A percentile compares a stretch with the other conserved stretches of the same genome.
Conservation (phyloP, 2,329 filamentous ascomycete genomes). For the Penicillium sp. region DNA sequence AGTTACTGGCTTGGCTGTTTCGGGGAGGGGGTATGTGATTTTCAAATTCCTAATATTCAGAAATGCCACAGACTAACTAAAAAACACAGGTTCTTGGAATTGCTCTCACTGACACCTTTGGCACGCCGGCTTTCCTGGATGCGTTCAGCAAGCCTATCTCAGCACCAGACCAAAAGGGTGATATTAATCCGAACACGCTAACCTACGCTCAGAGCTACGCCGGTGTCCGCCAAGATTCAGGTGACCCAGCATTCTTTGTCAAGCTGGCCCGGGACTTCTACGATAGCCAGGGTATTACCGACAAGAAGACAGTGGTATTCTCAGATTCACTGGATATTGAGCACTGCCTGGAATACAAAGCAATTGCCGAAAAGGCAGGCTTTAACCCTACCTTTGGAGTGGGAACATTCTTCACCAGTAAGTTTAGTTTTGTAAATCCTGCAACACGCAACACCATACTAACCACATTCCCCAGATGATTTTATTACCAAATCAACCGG, state of each 20-base stretch:
- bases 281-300: slow-evolving; percentile 68
- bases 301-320: slow-evolving; percentile 87
- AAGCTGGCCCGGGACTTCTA: slow-evolving; percentile 80
- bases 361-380: slow-evolving; percentile 72
- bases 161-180: slow-evolving; percentile 37
- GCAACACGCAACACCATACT: not conserved
- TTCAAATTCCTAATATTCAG: not conserved
- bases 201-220: slow-evolving; percentile 80
- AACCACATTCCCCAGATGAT: slow-evolving; percentile 59
- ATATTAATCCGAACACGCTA: slow-evolving; percentile 34
- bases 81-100: slow-evolving; percentile 67
- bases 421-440: slow-evolving; percentile 20
- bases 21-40: slow-evolving; percentile 62
- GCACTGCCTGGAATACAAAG: slow-evolving; percentile 84
- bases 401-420: slow-evolving; percentile 87
- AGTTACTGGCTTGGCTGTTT: slow-evolving; percentile 90
- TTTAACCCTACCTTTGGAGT: slow-evolving; percentile 90
- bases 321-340: slow-evolving; percentile 94
- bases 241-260: slow-evolving; percentile 77
- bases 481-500: slow-evolving; percentile 70
- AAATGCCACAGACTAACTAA: not conserved
- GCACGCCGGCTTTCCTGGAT: slow-evolving; percentile 81
- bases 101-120: slow-evolving; percentile 93
- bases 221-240: slow-evolving; percentile 86
- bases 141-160: slow-evolving; percentile 71